Evolutionary conservation across 805 yeast species (phyloP), one percentile per base, ranked within the genome.

Genomic region (Metschnikowia reukaufii): DNA sequence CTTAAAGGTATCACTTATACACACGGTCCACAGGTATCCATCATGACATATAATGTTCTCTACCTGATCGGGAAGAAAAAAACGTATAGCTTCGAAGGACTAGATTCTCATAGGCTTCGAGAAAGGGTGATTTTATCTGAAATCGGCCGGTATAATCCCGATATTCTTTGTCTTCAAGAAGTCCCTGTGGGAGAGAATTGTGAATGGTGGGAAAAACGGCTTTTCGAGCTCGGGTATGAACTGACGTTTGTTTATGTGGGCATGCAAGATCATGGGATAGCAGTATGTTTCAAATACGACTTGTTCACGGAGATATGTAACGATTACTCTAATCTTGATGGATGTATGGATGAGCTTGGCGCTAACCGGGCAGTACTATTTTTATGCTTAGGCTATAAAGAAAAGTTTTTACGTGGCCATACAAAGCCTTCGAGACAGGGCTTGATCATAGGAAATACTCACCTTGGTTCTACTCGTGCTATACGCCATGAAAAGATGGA

Each of bases 11-110:
- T n/a, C 16, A 9, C 15, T 6, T 33, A 23, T 27, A 13, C 39
- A 6, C 16, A 19, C 3, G 44, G 44, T 7, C 44, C 44, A 21
- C 38, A 41, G n/a, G 18, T 41, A 10, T 41, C 44, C 8, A 27
- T 41, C 39, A 41, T 41, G 44, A 41, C 44, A 18, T 41, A 41
- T 19, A 41, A 41, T 12, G 34, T 34, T 18, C 44, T 41, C 2
- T 27, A 34, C 17, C 32, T 31, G 23, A 17, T 25, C 8, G 29
- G 29, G 12, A 25, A 25, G 29, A 25, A 25, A 25, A 25, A 13
- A 13, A 25, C 29, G 29, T 25, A 25, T 25, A 9, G 12, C 12
- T 9, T 13, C 12, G 29, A 25, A 25, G 29, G 29, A 13, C 29
- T 25, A 25, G 29, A 25, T 25, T 25, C 29, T 13, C 12, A 27